Conservation (phyloP, 129 eudicot genomes). For the Centella asiatica region DNA sequence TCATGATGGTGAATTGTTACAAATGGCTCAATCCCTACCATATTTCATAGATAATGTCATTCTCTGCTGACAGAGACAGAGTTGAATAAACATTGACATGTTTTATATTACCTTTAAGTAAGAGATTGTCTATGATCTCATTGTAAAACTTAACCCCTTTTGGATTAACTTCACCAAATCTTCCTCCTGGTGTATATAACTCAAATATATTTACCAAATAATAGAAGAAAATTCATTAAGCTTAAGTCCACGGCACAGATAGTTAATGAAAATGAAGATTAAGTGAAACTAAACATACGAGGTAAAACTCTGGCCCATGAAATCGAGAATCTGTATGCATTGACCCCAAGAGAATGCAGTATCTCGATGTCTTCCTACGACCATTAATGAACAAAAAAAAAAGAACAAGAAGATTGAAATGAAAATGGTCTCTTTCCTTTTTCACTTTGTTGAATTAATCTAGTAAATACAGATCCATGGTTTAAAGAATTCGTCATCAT, state of each 20-base stretch:
- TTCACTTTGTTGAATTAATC: no score
- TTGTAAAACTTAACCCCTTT: conserved; percentile 54
- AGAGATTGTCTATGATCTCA: conserved; percentile 51
- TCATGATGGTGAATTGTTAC: conserved; percentile 70
- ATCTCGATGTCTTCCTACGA: conserved; percentile 72
- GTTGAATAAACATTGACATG: background rate
- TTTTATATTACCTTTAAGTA: conserved; percentile 38
- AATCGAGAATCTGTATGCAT: conserved; percentile 68
- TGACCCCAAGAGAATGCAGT: conserved; percentile 56
- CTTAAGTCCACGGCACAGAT: background rate
- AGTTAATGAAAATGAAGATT: background rate
- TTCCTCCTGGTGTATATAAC: conserved; percentile 58
- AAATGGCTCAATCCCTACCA: conserved; percentile 63
- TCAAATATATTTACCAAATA: background rate
- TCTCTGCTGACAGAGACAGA: background rate
- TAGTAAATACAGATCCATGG: no score
- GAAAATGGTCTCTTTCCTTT: background rate
- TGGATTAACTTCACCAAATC: conserved; percentile 58
- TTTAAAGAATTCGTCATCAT: no score
- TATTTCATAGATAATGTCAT: conserved; percentile 5
- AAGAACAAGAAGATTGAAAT: background rate
- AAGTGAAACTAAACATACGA: conserved; percentile 42
- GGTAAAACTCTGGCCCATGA: conserved; percentile 92
- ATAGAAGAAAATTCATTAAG: background rate
- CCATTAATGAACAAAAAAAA: background rate